Percentiles rank a stretch among this genome's conserved stretches.
Evolutionary conservation across 2,329 filamentous ascomycete genomes (phyloP).

Genomic region (Apiospora phragmitis): DNA sequence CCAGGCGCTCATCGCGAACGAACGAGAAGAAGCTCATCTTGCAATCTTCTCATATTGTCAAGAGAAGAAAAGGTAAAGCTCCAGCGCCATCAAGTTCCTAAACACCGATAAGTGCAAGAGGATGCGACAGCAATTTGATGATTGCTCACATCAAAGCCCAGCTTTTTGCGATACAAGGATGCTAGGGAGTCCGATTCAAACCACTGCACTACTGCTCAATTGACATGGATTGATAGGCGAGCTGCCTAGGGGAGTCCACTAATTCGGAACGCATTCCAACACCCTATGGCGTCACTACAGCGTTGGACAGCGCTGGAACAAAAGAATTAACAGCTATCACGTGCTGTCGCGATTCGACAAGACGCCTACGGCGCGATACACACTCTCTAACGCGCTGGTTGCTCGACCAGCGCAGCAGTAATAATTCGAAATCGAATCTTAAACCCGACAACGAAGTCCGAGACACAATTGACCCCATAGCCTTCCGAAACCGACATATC

Average conservation of each 20-base stretch:
- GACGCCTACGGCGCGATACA: background rate
- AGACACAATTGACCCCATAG: background rate
- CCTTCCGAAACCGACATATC: background rate
- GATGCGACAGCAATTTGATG: background rate
- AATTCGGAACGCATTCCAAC: background rate
- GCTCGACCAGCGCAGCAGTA: background rate
- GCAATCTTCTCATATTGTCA: conserved; percentile 13
- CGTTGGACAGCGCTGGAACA: background rate
- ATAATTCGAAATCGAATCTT: background rate
- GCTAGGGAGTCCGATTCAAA: background rate
- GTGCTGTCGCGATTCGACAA: background rate
- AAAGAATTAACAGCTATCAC: background rate
- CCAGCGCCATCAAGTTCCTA: background rate
- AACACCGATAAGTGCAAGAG: background rate
- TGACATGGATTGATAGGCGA: background rate
- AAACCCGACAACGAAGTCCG: background rate
- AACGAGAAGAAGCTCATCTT: conserved; percentile 42
- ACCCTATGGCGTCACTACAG: background rate
- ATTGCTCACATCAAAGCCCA: too few relatives aligned
- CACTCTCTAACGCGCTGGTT: background rate
- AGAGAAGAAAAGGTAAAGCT: background rate
- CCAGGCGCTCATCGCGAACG: conserved; percentile 51
- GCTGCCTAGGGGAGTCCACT: background rate
- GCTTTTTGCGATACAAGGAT: conserved; percentile 4
- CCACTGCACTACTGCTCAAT: background rate